These are phyloP conservation scores for Ophiostoma piceae DNA, from an alignment of 2,329 filamentous ascomycete species.

Conservation along the genomic window DNA sequence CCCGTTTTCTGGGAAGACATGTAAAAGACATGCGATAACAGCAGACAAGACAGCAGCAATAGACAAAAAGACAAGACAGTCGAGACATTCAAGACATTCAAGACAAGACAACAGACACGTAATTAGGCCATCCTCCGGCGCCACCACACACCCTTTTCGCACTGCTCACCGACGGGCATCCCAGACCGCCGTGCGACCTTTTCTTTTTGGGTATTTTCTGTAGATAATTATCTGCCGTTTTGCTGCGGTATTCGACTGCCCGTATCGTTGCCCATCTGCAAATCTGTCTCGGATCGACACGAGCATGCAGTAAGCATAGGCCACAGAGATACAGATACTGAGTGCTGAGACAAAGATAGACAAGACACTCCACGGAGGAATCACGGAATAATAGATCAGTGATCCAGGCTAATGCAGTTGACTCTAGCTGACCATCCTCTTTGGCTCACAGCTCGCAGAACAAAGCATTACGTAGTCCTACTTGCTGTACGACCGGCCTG, in stretches of 20 bases:
- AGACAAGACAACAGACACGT: neutral
- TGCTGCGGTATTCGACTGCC: neutral
- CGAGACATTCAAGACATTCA: neutral
- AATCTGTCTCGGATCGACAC: neutral
- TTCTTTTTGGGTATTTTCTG: neutral
- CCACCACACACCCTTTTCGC: constrained; percentile 5
- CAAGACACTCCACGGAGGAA: neutral
- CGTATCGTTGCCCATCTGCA: neutral
- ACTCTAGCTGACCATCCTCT: neutral
- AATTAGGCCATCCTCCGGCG: constrained; percentile 9
- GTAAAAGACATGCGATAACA: neutral
- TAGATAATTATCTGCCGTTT: neutral
- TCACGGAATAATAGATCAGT: neutral
- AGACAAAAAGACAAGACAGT: neutral
- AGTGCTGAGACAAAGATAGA: neutral
- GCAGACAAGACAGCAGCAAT: neutral
- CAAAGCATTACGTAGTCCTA: neutral
- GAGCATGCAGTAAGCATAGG: neutral
- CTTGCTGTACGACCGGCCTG: neutral
- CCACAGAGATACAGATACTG: neutral
- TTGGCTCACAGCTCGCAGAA: neutral
- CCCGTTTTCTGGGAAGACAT: no score
- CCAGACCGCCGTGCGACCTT: constrained; percentile 16
- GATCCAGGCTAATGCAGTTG: neutral
- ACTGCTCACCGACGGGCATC: constrained; percentile 12